These are phyloP conservation scores for Cornus florida DNA, from an alignment of 148 eudicot species.

Conservation along the genomic window DNA sequence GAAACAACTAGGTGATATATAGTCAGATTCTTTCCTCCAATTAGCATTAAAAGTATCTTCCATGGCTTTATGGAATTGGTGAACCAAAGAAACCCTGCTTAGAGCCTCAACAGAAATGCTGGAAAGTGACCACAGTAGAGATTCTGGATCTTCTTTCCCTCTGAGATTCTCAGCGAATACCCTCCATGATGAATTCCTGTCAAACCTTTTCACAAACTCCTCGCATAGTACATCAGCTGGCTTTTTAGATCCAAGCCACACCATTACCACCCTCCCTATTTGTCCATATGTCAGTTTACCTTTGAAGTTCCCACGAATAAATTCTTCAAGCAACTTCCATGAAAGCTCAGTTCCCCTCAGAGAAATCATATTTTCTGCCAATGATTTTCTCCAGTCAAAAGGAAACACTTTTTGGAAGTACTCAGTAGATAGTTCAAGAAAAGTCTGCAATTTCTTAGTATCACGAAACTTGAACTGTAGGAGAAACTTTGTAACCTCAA, in stretches of 20 bases:
- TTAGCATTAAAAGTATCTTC: too few relatives aligned
- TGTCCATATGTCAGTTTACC: constrained; percentile 33
- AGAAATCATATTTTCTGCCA: constrained; percentile 25
- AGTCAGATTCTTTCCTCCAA: too few relatives aligned
- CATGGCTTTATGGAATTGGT: too few relatives aligned
- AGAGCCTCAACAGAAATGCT: too few relatives aligned
- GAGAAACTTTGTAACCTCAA: constrained; percentile 24
- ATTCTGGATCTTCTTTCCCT: too few relatives aligned
- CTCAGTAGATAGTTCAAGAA: constrained; percentile 14
- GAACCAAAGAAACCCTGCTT: too few relatives aligned
- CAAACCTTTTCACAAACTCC: too few relatives aligned
- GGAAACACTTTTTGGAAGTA: constrained; percentile 40
- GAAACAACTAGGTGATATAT: too few relatives aligned
- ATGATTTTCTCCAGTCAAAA: constrained; percentile 38
- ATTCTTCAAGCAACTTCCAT: constrained; percentile 14
- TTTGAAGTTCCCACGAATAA: constrained; percentile 16
- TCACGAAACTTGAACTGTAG: neutral
- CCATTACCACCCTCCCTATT: constrained; percentile 55
- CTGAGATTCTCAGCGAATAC: too few relatives aligned
- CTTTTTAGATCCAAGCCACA: constrained; percentile 31
- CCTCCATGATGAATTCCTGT: too few relatives aligned
- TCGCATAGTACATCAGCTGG: too few relatives aligned
- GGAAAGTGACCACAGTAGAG: too few relatives aligned
- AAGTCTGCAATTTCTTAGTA: constrained; percentile 16
- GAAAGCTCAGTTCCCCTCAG: constrained; percentile 27